Percentiles rank a stretch among this genome's conserved stretches.
Evolutionary conservation across 2,329 filamentous ascomycete species (phyloP).

Genomic region (Talaromyces sp.): DNA sequence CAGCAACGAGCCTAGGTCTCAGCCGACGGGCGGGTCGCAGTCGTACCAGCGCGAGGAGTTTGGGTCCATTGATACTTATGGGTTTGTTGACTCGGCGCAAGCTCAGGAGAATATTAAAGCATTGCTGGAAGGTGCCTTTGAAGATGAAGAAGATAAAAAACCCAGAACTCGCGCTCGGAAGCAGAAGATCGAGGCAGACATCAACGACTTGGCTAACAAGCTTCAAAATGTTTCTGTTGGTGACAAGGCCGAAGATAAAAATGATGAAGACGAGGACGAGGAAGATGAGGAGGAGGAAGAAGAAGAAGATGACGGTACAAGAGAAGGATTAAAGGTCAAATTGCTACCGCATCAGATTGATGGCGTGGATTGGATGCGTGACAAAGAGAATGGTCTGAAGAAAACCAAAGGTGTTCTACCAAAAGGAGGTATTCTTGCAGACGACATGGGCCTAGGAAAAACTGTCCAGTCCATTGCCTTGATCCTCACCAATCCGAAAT

Average conservation of each 20-base stretch:
- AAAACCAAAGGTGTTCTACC: slow-evolving; percentile 75
- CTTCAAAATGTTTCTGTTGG: slow-evolving; percentile 38
- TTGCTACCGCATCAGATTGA: slow-evolving; percentile 91
- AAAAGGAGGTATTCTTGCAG: slow-evolving; percentile 89
- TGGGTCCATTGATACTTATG: slow-evolving; percentile 50
- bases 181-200: slow-evolving; percentile 33
- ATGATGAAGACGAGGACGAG: slow-evolving; percentile 33
- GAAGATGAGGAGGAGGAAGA: slow-evolving; percentile 34
- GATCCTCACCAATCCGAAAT: slow-evolving; percentile 75
- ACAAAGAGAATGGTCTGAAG: slow-evolving; percentile 79
- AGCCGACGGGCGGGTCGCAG: slow-evolving; percentile 10
- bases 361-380: slow-evolving; percentile 90
- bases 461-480: slow-evolving; percentile 90
- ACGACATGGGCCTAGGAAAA: slow-evolving; percentile 94
- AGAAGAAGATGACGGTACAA: slow-evolving; percentile 55
- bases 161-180: slow-evolving; percentile 32
- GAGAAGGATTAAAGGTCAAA: slow-evolving; percentile 81
- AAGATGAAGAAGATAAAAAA: slow-evolving; percentile 43
- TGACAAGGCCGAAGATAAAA: slow-evolving; percentile 19
- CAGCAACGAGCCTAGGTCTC: neutral
- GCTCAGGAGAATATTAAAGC: slow-evolving; percentile 51
- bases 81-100: slow-evolving; percentile 44
- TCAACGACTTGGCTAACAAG: slow-evolving; percentile 41
- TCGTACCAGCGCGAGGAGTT: slow-evolving; percentile 45
- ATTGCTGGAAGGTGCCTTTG: slow-evolving; percentile 46